phyloP scores from a whole-genome alignment of 2,329 filamentous ascomycete species.

The Drechmeria coniospora region DNA sequence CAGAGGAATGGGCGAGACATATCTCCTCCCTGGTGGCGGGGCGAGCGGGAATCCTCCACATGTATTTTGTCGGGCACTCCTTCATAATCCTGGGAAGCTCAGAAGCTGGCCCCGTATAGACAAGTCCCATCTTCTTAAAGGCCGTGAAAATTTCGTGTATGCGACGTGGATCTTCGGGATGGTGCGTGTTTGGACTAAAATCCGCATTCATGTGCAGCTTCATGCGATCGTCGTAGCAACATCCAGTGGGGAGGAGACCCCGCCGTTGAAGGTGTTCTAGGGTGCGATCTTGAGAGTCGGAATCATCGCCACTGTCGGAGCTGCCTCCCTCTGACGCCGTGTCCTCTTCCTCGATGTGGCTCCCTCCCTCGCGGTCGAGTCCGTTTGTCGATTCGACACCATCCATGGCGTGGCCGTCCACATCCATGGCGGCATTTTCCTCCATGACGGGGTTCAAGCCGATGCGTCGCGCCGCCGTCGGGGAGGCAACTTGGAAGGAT shows the following conservation, averaged over 20 bases:
- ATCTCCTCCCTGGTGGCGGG: constrained; percentile 69
- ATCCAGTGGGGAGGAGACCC: constrained; percentile 51
- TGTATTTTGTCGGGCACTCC: constrained; percentile 41
- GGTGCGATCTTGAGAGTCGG: constrained; percentile 21
- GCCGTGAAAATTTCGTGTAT: constrained; percentile 90
- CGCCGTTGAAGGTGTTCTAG: constrained; percentile 23
- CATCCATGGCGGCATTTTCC: constrained; percentile 20
- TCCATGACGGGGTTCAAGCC: constrained; percentile 5
- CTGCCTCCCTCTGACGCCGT: constrained; percentile 18
- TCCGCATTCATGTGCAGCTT: constrained; percentile 83
- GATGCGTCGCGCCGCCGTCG: no score
- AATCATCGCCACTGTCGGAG: constrained; percentile 19
- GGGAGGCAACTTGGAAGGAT: no score
- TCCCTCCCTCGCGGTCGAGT: constrained; percentile 5
- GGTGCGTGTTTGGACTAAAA: constrained; percentile 57
- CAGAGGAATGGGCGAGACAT: constrained; percentile 58
- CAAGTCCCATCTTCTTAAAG: constrained; percentile 66
- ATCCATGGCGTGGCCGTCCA: constrained; percentile 27
- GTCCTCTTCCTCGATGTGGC: constrained; percentile 13
- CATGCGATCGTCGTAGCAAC: constrained; percentile 91
- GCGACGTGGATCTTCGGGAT: constrained; percentile 84
- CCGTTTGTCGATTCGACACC: constrained; percentile 20
- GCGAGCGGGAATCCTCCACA: constrained; percentile 66
- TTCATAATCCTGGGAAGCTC: constrained; percentile 36
- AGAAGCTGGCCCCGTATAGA: constrained; percentile 45